phyloP scores from a whole-genome alignment of 2,329 filamentous ascomycete species.

The Sordariomycetes sp. region DNA sequence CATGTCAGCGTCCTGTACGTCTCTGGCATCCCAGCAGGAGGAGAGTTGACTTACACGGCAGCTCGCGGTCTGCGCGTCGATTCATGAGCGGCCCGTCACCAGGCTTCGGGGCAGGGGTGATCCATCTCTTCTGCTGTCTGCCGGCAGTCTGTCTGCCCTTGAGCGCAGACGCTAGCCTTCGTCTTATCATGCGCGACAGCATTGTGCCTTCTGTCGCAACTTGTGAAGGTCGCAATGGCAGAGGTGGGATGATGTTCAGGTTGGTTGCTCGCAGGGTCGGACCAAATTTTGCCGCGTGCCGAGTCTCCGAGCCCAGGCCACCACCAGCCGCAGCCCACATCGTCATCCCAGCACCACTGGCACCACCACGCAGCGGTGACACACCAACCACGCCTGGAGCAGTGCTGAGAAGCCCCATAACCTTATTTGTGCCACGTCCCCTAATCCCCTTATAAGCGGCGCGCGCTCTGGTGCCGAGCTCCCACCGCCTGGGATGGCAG shows the following conservation, averaged over 20 bases:
- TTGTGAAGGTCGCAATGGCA: background rate
- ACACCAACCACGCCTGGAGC: background rate
- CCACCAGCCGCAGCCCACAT: background rate
- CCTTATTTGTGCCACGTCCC: too few species aligned
- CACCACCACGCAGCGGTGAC: background rate
- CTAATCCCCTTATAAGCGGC: too few species aligned
- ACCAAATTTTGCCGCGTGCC: slow-evolving; percentile 1
- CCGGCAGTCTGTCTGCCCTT: background rate
- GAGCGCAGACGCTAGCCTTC: slow-evolving; percentile 3
- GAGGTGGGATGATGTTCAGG: background rate
- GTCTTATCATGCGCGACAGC: slow-evolving; percentile 13
- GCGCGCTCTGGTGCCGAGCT: too few species aligned
- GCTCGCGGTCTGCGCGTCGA: slow-evolving; percentile 54
- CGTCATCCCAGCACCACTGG: background rate
- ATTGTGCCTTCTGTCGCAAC: slow-evolving; percentile 3
- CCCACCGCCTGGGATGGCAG: too few species aligned
- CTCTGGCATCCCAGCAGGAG: background rate
- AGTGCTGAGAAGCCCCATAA: too few species aligned
- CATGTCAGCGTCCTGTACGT: background rate
- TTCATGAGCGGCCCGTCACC: slow-evolving; percentile 58
- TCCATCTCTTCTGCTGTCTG: slow-evolving; percentile 26
- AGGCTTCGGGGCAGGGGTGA: slow-evolving; percentile 45
- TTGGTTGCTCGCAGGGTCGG: too few species aligned
- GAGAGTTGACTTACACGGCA: slow-evolving; percentile 40
- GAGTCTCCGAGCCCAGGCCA: too few species aligned